Evolutionary conservation across 2,329 filamentous ascomycete genomes (phyloP), one percentile per base, ranked within the genome.

Genomic region (Parafenestella ontariensis): DNA sequence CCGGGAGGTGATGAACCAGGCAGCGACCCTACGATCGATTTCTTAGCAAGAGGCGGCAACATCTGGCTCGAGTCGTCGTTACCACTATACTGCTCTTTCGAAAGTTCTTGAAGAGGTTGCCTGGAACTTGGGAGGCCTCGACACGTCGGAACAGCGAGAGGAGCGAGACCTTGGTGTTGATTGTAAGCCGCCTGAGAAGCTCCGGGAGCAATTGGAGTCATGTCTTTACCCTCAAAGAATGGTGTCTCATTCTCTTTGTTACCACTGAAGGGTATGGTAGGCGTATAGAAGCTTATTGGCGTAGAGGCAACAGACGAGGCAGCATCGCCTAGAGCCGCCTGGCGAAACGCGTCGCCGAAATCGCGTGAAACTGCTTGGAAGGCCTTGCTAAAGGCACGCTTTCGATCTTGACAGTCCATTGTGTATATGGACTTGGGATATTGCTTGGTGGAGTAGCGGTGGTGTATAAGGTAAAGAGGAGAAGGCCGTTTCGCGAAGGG

Each of bases 341-440:
- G 51, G 33, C 41, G 41, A 47, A 37, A 28, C 20, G 42, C 29
- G n/a, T 49, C 41, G 29, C 36, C 39, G 3, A 40, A 13, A 18
- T 42, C 6, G 24, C 17, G 45, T 40, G 17, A 37, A 23, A 21
- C 36, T 15, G 31, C 45, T 10, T 55, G 37, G 26, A 66, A 66
- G 1, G 64, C 62, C 31, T 60, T 54, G 26, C 61, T 65, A 31
- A 58, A 64, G 24, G 40, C 51, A 36, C 62, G 64, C 40, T 65
- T 66, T 36, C 56, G 59, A 8, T 54, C 46, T 45, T 52, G 50
- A 10, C 24, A 34, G 17, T 49, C 37, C 57, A 61, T 59, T 10
- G 7, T 45, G 5, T 36, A 23, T 11, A 5, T 9, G 41, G 5
- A 8, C 28, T 10, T 52, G 1, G 8, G 24, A 24, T 8, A 15